Percentiles rank a stretch among this genome's conserved stretches.
Evolutionary conservation across 768 basidiomycete species (phyloP).

Genomic region (Tricholoma saponaceum): DNA sequence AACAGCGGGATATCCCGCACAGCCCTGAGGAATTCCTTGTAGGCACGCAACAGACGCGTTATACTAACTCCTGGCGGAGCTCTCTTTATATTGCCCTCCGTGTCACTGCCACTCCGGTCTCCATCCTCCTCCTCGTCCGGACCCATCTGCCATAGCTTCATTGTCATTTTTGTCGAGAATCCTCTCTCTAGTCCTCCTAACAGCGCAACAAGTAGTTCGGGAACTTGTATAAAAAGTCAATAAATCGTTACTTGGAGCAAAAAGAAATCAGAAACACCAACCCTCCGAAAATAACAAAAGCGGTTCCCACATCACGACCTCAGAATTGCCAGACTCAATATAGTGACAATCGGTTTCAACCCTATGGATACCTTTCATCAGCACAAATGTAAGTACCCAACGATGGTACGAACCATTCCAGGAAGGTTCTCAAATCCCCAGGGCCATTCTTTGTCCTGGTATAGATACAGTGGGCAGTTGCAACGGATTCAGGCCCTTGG

Average conservation of each 20-base stretch:
- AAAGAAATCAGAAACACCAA: conserved; percentile 25
- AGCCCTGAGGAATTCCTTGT: conserved; percentile 75
- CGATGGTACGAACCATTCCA: conserved; percentile 38
- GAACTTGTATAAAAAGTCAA: conserved; percentile 44
- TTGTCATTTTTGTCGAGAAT: conserved; percentile 26
- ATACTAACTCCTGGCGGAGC: background rate
- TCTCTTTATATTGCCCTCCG: conserved; percentile 20
- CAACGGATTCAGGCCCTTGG: conserved; percentile 64
- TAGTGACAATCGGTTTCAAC: conserved; percentile 27
- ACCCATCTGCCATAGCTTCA: conserved; percentile 11
- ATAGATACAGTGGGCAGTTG: conserved; percentile 34
- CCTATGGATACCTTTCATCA: background rate
- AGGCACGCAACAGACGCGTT: conserved; percentile 40
- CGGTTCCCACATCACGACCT: conserved; percentile 74
- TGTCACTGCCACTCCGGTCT: conserved; percentile 29
- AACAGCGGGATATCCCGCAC: conserved; percentile 80
- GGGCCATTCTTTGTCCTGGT: too few species aligned
- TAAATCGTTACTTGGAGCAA: background rate
- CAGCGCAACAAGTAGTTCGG: conserved; percentile 69
- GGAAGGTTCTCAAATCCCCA: too few species aligned
- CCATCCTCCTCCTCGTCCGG: conserved; percentile 28
- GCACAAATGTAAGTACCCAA: background rate
- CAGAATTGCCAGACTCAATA: conserved; percentile 55
- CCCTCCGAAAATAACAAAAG: conserved; percentile 71
- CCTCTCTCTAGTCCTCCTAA: conserved; percentile 45